Conservation (phyloP, 2,329 filamentous ascomycete species). For the Pyrenochaeta sp. region DNA sequence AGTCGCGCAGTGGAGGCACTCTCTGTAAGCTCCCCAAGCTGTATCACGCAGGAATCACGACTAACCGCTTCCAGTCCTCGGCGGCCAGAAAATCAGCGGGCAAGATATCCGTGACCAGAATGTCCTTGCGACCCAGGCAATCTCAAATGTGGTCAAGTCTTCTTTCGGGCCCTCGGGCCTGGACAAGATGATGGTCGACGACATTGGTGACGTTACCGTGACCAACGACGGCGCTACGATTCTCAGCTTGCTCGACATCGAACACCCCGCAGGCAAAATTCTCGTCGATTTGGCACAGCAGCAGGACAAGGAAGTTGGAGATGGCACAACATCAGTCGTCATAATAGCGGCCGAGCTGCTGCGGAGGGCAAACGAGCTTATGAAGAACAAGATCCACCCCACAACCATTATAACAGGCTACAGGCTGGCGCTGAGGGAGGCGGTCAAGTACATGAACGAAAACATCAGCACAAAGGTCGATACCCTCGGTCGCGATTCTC, state of each 20-base stretch:
- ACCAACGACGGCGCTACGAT: slow-evolving; percentile 99
- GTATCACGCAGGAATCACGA: background rate
- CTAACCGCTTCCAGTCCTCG: slow-evolving; percentile 70
- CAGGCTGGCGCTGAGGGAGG: slow-evolving; percentile 91
- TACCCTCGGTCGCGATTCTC: slow-evolving; percentile 84
- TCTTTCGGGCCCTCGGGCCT: slow-evolving; percentile 97
- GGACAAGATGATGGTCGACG: slow-evolving; percentile 99
- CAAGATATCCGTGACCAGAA: slow-evolving; percentile 97
- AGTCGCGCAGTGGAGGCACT: slow-evolving; percentile 89
- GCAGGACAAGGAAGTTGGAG: slow-evolving; percentile 98
- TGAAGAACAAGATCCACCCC: slow-evolving; percentile 99
- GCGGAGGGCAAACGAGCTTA: slow-evolving; percentile 92
- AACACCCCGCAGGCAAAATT: slow-evolving; percentile 98
- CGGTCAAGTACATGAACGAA: slow-evolving; percentile 98
- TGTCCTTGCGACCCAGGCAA: slow-evolving; percentile 94
- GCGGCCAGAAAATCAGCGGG: slow-evolving; percentile 96
- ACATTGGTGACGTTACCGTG: slow-evolving; percentile 98
- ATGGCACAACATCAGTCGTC: slow-evolving; percentile 97
- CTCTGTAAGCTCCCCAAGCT: slow-evolving; percentile 69
- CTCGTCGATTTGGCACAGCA: slow-evolving; percentile 97
- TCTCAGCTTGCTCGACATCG: slow-evolving; percentile 91
- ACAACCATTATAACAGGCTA: slow-evolving; percentile 99
- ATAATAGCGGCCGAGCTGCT: slow-evolving; percentile 96
- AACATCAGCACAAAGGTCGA: slow-evolving; percentile 98
- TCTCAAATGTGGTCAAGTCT: slow-evolving; percentile 98